Evolutionary conservation across 208 protist species (phyloP), one percentile per base, ranked within the genome.

Genomic region (Polymyxa betae): DNA sequence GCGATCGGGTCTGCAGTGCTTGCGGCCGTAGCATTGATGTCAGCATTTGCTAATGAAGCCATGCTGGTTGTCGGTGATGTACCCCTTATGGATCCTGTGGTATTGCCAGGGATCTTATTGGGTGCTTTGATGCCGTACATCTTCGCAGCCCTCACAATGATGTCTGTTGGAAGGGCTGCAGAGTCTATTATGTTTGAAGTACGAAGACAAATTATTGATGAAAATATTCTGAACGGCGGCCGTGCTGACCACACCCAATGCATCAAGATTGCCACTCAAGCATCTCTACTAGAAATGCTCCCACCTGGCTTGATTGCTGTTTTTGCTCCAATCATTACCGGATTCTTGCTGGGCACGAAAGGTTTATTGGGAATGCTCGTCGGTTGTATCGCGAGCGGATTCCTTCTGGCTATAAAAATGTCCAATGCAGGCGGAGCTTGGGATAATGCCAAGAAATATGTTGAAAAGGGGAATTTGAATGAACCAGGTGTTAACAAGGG

Each of bases 391-490:
- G 90, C 92, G 16, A 94, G 91, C 38, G 94, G 93, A 32, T 92
- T 95, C 89, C 92, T 95, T 66, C 45, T 95, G 1, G 94, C 93
- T 49, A 78, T 94, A 77, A 93, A 66, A 87, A 92, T 95, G 92
- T 93, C 93, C 82, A 95, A 95, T 88, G 91, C 92, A 20, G 94
- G 94, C 45, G 97, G 97, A 82, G 97, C 97, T 20, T 98, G 97
- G 97, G 97, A 98, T 93, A 98, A 98, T 90, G 96, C 97, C 66
- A 98, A 98, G 96, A 98, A 98, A 94, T 98, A 96, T 93, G 96
- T 98, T 93, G 97, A 98, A 94, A 95, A 95, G 92, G 95, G 96
- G 64, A 94, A 92, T 0, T 52, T 94, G 0, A 38, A 88, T 68
- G 45, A n/a, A 35, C 87, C 45, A 12, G 40, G 45, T 43, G 40